Evolutionary conservation across 1,284 basidiomycete species (phyloP).

Genomic region (Bondarzewia mesenterica): DNA sequence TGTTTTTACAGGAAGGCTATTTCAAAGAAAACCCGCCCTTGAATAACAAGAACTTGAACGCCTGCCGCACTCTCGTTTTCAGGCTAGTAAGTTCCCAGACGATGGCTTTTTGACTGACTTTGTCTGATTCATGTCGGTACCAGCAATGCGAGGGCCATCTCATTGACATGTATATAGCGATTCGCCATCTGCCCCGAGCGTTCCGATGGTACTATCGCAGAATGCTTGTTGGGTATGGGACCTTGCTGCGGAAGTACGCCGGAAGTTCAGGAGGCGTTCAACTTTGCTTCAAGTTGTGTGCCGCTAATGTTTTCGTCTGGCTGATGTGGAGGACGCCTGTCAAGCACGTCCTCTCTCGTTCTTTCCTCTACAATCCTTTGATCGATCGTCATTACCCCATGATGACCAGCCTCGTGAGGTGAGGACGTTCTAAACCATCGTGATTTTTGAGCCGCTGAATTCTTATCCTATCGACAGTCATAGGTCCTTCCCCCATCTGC

Average conservation of each 20-base stretch:
- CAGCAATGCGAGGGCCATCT: too few species aligned
- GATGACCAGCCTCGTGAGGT: background rate
- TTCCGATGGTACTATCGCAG: too few species aligned
- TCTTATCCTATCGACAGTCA: constrained; percentile 42
- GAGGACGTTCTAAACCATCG: background rate
- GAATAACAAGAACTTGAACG: too few species aligned
- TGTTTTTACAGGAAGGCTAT: too few species aligned
- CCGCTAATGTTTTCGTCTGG: background rate
- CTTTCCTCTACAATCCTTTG: background rate
- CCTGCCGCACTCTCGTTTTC: too few species aligned
- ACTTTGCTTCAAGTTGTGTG: background rate
- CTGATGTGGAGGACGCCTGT: background rate
- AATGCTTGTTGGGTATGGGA: too few species aligned
- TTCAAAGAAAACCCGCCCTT: too few species aligned
- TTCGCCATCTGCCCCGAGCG: too few species aligned
- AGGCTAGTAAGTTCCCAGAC: too few species aligned
- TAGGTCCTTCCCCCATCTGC: constrained; percentile 48
- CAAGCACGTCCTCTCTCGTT: background rate
- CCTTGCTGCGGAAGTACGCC: background rate
- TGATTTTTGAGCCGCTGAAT: background rate
- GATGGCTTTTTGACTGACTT: too few species aligned
- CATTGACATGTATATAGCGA: too few species aligned
- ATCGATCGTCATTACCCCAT: background rate
- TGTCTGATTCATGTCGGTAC: too few species aligned
- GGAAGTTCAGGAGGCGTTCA: background rate